A percentile compares a stretch with the other conserved stretches of the same genome.
These are phyloP conservation scores for Sugiyamaella neomexicana DNA, from an alignment of 1,139 yeast genomes.

Conservation along the genomic window DNA sequence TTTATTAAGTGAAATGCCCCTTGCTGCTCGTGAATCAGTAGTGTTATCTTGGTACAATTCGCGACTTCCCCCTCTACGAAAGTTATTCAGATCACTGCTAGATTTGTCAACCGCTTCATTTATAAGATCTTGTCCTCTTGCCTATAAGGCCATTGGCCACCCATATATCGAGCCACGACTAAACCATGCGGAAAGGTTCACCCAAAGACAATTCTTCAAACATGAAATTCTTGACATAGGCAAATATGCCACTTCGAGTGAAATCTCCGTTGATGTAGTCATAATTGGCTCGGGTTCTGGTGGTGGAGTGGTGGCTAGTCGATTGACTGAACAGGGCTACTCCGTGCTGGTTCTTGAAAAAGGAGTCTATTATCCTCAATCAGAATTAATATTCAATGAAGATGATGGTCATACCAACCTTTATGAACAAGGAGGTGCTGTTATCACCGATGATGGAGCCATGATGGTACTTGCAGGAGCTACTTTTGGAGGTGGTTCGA, in stretches of 20 bases:
- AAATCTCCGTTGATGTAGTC: constrained; percentile 43
- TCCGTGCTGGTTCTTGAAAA: constrained; percentile 54
- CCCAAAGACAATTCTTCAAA: constrained; percentile 15
- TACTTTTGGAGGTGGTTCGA: constrained; percentile 62
- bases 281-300: constrained; percentile 61
- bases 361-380: constrained; percentile 48
- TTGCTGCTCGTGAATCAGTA: constrained; percentile 24
- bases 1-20: constrained; percentile 33
- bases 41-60: constrained; percentile 30
- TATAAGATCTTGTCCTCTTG: constrained; percentile 24
- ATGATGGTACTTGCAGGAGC: constrained; percentile 53
- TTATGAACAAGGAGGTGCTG: constrained; percentile 48
- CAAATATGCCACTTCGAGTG: constrained; percentile 23
- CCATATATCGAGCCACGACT: constrained; percentile 28
- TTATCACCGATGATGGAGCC: constrained; percentile 42
- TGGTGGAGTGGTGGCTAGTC: constrained; percentile 58
- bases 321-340: constrained; percentile 49
- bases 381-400: constrained; percentile 47
- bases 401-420: constrained; percentile 43
- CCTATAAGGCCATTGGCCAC: constrained; percentile 30
- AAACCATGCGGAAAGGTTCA: constrained; percentile 14
- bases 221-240: constrained; percentile 26
- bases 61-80: constrained; percentile 25
- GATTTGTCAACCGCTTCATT: constrained; percentile 22
- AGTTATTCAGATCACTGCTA: constrained; percentile 28